Evolutionary conservation across 2,329 filamentous ascomycete species (phyloP).

Genomic region (Pyrenochaeta sp.): DNA sequence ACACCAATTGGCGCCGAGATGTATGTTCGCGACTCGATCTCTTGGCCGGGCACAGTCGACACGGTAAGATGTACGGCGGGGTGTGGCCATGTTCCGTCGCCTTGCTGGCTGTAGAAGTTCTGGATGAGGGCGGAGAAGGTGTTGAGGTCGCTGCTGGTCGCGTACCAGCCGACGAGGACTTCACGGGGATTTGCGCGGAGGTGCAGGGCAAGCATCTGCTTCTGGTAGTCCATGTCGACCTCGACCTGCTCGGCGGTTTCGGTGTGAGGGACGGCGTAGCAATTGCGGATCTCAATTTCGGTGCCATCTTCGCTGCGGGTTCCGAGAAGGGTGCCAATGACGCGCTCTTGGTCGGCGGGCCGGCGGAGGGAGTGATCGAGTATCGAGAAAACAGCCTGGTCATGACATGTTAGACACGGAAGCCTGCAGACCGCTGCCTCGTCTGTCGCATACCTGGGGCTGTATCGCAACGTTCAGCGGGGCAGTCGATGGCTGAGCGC

Average conservation of each 20-base stretch:
- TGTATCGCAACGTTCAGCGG: conserved; percentile 95
- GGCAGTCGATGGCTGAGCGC: conserved; percentile 84
- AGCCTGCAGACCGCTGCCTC: conserved; percentile 2
- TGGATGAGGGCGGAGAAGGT: conserved; percentile 98
- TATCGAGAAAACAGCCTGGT: conserved; percentile 69
- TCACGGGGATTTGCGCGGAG: conserved; percentile 94
- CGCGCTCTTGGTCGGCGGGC: conserved; percentile 90
- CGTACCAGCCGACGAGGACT: conserved; percentile 97
- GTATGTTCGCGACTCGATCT: conserved; percentile 91
- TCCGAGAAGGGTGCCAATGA: conserved; percentile 95
- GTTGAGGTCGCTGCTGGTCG: conserved; percentile 95
- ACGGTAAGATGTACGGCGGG: conserved; percentile 98
- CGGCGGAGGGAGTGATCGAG: conserved; percentile 93
- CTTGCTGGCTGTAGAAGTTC: conserved; percentile 98
- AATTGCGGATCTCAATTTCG: conserved; percentile 94
- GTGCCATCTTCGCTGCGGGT: conserved; percentile 94
- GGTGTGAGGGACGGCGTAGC: conserved; percentile 97
- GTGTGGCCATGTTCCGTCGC: conserved; percentile 96
- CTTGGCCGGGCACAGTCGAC: conserved; percentile 84
- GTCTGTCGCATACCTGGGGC: conserved; percentile 75
- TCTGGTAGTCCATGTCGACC: conserved; percentile 99
- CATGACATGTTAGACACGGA: conserved; percentile 9
- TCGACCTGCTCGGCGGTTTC: conserved; percentile 99
- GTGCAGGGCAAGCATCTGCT: conserved; percentile 96
- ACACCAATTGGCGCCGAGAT: conserved; percentile 95